A percentile compares a stretch with the other conserved stretches of the same genome.
Evolutionary conservation across 129 eudicot genomes (phyloP).

Genomic region (Flaveria ramosissima): DNA sequence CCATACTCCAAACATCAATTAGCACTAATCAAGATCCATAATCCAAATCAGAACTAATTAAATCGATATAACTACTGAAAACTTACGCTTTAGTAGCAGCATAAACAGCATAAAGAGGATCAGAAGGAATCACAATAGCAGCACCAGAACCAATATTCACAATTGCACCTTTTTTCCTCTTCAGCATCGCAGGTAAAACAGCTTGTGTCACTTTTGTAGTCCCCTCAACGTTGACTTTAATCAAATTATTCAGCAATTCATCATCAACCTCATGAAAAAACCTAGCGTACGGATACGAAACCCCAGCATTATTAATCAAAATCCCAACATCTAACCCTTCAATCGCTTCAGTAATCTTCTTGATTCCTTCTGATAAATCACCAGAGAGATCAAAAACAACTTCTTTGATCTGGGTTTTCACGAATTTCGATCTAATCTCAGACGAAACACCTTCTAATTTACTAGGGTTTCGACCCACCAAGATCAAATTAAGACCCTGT

Average conservation of each 20-base stretch:
- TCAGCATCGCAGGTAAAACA: conserved; percentile 76
- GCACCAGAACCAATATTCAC: conserved; percentile 97
- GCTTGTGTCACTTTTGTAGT: conserved; percentile 82
- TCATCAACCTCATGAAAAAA: conserved; percentile 93
- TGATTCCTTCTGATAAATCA: conserved; percentile 68
- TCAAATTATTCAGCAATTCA: conserved; percentile 66
- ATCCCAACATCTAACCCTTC: conserved; percentile 87
- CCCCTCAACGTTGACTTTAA: conserved; percentile 83
- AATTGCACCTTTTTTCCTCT: conserved; percentile 91
- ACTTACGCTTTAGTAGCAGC: conserved; percentile 96
- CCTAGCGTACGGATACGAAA: conserved; percentile 89
- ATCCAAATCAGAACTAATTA: no score
- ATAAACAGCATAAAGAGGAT: conserved; percentile 94
- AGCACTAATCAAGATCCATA: no score
- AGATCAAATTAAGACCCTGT: conserved; percentile 67
- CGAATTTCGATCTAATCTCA: conserved; percentile 53
- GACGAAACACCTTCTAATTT: conserved; percentile 61
- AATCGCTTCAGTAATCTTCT: conserved; percentile 57
- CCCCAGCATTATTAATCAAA: conserved; percentile 86
- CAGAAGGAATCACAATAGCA: conserved; percentile 80
- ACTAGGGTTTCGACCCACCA: conserved; percentile 84
- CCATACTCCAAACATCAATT: no score
- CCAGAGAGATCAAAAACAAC: conserved; percentile 85
- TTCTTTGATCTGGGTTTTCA: conserved; percentile 51
- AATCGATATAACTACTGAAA: background rate